These are phyloP conservation scores for Ascochyta clinopodiicola DNA, from an alignment of 2,329 filamentous ascomycete genomes.

Conservation along the genomic window DNA sequence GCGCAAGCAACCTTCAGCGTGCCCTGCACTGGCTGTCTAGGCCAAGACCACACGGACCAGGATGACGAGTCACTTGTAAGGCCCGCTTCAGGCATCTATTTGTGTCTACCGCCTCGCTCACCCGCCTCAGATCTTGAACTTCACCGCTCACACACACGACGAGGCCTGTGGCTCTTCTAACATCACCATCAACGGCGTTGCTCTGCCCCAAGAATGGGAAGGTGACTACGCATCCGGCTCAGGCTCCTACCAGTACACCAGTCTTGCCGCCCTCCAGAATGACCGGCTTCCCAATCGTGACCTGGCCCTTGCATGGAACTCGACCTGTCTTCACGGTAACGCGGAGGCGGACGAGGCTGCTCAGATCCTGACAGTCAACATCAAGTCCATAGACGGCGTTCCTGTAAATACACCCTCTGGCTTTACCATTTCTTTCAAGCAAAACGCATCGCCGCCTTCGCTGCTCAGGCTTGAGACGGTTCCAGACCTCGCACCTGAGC, in stretches of 20 bases:
- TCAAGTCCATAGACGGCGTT: constrained; percentile 49
- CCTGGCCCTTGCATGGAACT: constrained; percentile 49
- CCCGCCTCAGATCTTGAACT: constrained; percentile 49
- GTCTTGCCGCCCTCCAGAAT: constrained; percentile 40
- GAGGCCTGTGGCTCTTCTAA: constrained; percentile 50
- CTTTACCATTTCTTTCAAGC: constrained; percentile 51
- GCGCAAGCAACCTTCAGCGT: constrained; percentile 53
- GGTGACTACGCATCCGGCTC: constrained; percentile 46
- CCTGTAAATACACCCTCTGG: constrained; percentile 40
- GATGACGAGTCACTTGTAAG: constrained; percentile 52
- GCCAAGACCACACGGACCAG: constrained; percentile 44
- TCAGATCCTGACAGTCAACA: constrained; percentile 49
- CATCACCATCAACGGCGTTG: constrained; percentile 52
- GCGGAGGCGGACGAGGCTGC: constrained; percentile 38
- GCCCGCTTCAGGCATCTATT: constrained; percentile 44
- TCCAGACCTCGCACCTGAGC: constrained; percentile 38
- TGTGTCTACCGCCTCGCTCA: constrained; percentile 35
- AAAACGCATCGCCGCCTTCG: constrained; percentile 44
- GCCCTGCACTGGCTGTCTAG: constrained; percentile 52
- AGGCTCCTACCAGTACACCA: constrained; percentile 38
- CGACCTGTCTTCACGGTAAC: constrained; percentile 46
- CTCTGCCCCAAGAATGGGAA: constrained; percentile 48
- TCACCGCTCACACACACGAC: constrained; percentile 49
- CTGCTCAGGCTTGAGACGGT: constrained; percentile 45
- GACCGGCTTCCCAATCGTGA: constrained; percentile 44